Conservation (phyloP, 1,284 basidiomycete species). For the Grifola frondosa region DNA sequence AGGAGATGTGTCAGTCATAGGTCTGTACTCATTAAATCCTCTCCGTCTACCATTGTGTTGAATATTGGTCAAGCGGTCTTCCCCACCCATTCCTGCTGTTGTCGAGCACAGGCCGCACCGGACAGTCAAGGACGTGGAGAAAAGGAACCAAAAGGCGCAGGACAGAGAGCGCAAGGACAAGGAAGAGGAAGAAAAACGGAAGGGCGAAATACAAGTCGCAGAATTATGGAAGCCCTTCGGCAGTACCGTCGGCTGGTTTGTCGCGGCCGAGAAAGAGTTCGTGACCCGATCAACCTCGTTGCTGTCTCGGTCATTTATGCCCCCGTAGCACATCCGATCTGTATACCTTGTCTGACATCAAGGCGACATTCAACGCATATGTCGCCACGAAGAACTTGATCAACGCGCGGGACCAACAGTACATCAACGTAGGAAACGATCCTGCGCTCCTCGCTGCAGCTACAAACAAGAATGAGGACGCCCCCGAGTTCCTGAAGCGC, state of each 20-base stretch:
- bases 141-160: slow-evolving; percentile 53
- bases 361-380: slow-evolving; percentile 59
- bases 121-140: slow-evolving; percentile 65
- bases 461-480: slow-evolving; percentile 43
- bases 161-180: slow-evolving; percentile 46
- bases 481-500: slow-evolving; percentile 60
- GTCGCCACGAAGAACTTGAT: slow-evolving; percentile 60
- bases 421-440: slow-evolving; percentile 65
- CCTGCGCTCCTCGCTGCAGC: slow-evolving; percentile 48
- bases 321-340: slow-evolving; percentile 52
- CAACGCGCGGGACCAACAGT: slow-evolving; percentile 65
- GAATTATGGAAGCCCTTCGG: slow-evolving; percentile 79
- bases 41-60: too few relatives aligned
- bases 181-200: slow-evolving; percentile 44
- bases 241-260: slow-evolving; percentile 57
- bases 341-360: slow-evolving; percentile 58
- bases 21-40: slow-evolving; percentile 18
- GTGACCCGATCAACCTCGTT: slow-evolving; percentile 20
- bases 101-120: slow-evolving; percentile 48
- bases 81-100: slow-evolving; percentile 57
- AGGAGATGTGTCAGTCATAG: slow-evolving; percentile 52
- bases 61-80: slow-evolving; percentile 46
- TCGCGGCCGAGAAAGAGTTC: slow-evolving; percentile 56
- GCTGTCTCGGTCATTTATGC: slow-evolving; percentile 3
- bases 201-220: slow-evolving; percentile 51